Percentiles rank a stretch among this genome's conserved stretches.
Evolutionary conservation across 192 early-diverging fungal species (phyloP).

Genomic region (Kickxella alabastrina): DNA sequence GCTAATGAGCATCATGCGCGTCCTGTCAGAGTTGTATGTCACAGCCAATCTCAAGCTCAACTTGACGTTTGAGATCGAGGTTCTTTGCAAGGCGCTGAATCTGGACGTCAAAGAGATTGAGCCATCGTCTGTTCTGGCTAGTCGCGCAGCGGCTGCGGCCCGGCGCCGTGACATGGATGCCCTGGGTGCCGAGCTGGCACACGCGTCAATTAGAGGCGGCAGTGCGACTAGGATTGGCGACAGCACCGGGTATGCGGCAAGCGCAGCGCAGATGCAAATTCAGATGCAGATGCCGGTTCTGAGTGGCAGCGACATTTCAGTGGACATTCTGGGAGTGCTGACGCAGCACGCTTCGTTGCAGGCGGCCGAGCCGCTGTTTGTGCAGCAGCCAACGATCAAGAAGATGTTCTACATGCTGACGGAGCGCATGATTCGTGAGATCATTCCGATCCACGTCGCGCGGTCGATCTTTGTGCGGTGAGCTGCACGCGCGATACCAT

Average conservation of each 20-base stretch:
- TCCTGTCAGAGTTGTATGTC: constrained; percentile 90
- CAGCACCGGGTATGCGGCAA: not conserved
- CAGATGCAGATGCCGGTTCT: constrained; percentile 25
- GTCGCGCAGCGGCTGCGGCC: constrained; percentile 1
- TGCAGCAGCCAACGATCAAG: constrained; percentile 80
- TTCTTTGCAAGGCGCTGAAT: constrained; percentile 86
- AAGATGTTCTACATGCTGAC: constrained; percentile 84
- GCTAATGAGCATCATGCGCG: constrained; percentile 91
- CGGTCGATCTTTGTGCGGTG: constrained; percentile 89
- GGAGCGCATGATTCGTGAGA: constrained; percentile 85
- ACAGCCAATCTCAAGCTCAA: constrained; percentile 92
- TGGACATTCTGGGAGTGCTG: constrained; percentile 48
- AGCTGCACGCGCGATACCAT: constrained; percentile 90
- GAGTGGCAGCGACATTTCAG: constrained; percentile 35
- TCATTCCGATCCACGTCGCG: constrained; percentile 87
- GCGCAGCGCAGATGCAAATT: not conserved
- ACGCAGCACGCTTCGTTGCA: constrained; percentile 63
- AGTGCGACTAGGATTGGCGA: not conserved
- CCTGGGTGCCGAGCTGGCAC: constrained; percentile 24
- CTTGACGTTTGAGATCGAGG: constrained; percentile 97
- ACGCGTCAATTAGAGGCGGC: constrained; percentile 17
- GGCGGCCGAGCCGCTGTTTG: constrained; percentile 74
- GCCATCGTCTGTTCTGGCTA: constrained; percentile 34
- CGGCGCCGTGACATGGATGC: constrained; percentile 21
- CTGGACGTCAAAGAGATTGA: constrained; percentile 74